A percentile compares a stretch with the other conserved stretches of the same genome.
Evolutionary conservation across 306 rosid genomes (phyloP).

Genomic region (Begonia fuchsioides): DNA sequence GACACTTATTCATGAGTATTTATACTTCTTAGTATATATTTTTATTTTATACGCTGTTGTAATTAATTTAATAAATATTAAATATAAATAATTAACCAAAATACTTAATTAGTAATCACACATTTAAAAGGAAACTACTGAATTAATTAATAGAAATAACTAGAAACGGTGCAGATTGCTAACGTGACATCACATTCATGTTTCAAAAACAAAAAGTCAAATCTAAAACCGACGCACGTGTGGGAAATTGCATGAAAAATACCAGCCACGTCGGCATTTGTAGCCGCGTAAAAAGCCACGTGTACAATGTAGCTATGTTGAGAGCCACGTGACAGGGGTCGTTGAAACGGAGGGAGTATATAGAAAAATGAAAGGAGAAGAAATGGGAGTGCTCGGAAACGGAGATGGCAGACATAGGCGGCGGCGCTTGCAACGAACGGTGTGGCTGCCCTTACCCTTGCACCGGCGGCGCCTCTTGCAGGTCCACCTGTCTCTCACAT

Average conservation of each 20-base stretch:
- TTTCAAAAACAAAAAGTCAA: too few relatives aligned
- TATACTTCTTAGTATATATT: too few relatives aligned
- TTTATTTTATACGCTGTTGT: too few relatives aligned
- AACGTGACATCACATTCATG: too few relatives aligned
- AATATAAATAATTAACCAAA: too few relatives aligned
- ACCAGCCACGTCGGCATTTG: neutral
- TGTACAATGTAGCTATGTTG: neutral
- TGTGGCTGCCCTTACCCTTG: constrained; percentile 3
- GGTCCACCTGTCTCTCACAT: neutral
- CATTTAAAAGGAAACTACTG: too few relatives aligned
- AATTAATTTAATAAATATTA: too few relatives aligned
- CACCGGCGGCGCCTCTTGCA: neutral
- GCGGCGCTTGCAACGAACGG: neutral
- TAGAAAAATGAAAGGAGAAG: neutral
- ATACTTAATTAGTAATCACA: too few relatives aligned
- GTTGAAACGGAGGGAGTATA: neutral
- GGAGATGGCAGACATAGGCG: neutral
- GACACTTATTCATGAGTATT: too few relatives aligned
- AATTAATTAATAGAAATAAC: too few relatives aligned
- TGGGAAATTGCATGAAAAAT: neutral
- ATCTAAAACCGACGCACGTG: too few relatives aligned
- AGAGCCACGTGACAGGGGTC: neutral
- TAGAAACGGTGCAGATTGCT: too few relatives aligned
- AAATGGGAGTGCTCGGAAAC: neutral
- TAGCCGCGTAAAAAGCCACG: neutral